Evolutionary conservation across 495 filamentous ascomycete genomes (phyloP), one percentile per base, ranked within the genome.

Genomic region (Lophiostoma macrostomum): DNA sequence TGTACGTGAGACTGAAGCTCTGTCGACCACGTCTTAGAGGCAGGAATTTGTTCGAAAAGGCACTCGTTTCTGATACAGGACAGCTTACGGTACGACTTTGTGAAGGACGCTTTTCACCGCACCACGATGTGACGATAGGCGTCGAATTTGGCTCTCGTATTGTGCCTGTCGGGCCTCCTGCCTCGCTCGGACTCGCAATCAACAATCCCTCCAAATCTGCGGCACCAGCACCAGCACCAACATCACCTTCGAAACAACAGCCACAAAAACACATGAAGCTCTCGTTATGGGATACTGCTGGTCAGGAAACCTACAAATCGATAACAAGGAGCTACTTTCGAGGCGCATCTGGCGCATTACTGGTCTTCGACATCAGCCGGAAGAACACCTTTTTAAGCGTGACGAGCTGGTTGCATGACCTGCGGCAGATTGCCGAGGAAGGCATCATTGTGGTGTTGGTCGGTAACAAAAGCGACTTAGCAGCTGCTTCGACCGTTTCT

Each of bases 41-140:
- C 29, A 32, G n/a, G n/a, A n/a, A n/a, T n/a, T n/a, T n/a, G n/a
- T n/a, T n/a, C n/a, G n/a, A n/a, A n/a, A n/a, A n/a, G n/a, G n/a
- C n/a, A n/a, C n/a, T n/a, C n/a, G n/a, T n/a, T n/a, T 27, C 43
- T 46, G 43, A 40, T 19, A 11, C 27, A 34, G 25, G 30, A 47
- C 64, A 85, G 81, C 81, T 96, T 56, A 95, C 91, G 14, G 89
- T 97, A 69, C 88, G 91, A 22, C 86, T 97, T 57, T 97, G 91
- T 74, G 91, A 97, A 79, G 91, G 91, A 48, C 91, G 91, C 62
- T 97, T 97, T 75, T 86, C 85, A 45, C 76, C 86, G 25, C 80
- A 89, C 60, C 93, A 96, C 74, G 90, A 96, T 74, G 93, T 98
- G 35, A 98, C 93, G 23, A 96, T 98, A 61, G 93, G 93, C 50